A percentile compares a stretch with the other conserved stretches of the same genome.
Evolutionary conservation across 1,284 basidiomycete genomes (phyloP).

Genomic region (Gymnopus androsaceus): DNA sequence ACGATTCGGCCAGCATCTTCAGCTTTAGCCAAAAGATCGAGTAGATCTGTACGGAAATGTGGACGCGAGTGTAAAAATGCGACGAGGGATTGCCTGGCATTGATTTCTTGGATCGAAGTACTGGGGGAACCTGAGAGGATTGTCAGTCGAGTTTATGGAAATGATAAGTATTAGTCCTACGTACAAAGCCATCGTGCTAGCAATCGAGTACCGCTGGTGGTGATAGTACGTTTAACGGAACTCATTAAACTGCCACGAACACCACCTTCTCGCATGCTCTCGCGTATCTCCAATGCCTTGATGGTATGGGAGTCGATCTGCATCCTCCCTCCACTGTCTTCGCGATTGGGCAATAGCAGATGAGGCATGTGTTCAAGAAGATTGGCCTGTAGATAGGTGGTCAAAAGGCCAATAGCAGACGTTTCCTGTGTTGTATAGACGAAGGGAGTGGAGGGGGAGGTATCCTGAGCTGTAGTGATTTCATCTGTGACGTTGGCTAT

Average conservation of each 20-base stretch:
- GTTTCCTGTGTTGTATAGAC: slow-evolving; percentile 46
- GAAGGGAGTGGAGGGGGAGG: slow-evolving; percentile 14
- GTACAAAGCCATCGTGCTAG: slow-evolving; percentile 77
- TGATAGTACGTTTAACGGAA: slow-evolving; percentile 78
- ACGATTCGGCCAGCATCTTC: slow-evolving; percentile 80
- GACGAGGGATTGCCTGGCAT: slow-evolving; percentile 78
- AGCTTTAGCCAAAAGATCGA: slow-evolving; percentile 55
- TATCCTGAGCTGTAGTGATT: slow-evolving; percentile 16
- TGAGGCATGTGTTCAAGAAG: slow-evolving; percentile 81
- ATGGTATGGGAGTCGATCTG: slow-evolving; percentile 91
- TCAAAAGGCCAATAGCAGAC: slow-evolving; percentile 67
- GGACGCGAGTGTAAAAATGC: slow-evolving; percentile 68
- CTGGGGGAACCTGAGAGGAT: slow-evolving; percentile 77
- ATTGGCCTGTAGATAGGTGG: slow-evolving; percentile 68
- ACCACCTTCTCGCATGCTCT: slow-evolving; percentile 75
- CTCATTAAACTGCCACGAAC: slow-evolving; percentile 76
- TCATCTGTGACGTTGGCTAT: slow-evolving; percentile 21
- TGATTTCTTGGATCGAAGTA: slow-evolving; percentile 73
- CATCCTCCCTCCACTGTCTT: slow-evolving; percentile 66
- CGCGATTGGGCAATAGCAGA: slow-evolving; percentile 61
- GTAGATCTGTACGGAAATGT: slow-evolving; percentile 71
- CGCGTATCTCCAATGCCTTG: slow-evolving; percentile 85
- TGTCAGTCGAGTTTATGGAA: slow-evolving; percentile 13
- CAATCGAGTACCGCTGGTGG: slow-evolving; percentile 79
- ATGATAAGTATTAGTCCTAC: background rate